These are phyloP conservation scores for Fusarium nisikadoi DNA, from an alignment of 2,329 filamentous ascomycete genomes.

Conservation along the genomic window DNA sequence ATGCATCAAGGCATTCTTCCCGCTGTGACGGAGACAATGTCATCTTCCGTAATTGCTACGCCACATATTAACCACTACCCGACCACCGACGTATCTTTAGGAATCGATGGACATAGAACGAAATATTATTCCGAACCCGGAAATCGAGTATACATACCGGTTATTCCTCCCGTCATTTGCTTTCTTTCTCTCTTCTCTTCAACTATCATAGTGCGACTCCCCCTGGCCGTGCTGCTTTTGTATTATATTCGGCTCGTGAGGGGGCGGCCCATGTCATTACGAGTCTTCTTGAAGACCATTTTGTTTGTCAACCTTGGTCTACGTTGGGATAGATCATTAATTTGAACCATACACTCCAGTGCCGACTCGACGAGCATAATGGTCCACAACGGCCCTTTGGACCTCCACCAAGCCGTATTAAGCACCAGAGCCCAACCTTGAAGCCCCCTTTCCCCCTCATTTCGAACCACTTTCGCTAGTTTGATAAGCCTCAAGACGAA, in stretches of 20 bases:
- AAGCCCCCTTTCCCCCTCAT: neutral
- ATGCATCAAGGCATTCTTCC: neutral
- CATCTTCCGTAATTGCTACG: neutral
- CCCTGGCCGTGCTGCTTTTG: neutral
- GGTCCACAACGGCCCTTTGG: neutral
- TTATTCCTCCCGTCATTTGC: accelerated
- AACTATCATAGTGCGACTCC: neutral
- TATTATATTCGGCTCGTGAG: neutral
- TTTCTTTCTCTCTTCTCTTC: neutral
- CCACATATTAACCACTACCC: neutral
- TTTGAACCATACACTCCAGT: neutral
- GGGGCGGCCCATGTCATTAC: neutral
- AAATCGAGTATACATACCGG: neutral
- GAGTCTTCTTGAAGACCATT: neutral
- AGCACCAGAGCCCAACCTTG: neutral
- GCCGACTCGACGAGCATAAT: neutral
- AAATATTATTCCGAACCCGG: neutral
- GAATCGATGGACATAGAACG: neutral
- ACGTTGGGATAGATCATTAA: neutral
- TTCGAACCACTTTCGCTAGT: too few relatives aligned
- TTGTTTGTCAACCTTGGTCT: accelerated
- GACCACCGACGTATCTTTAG: neutral
- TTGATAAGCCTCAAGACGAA: neutral
- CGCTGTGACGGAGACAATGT: neutral
- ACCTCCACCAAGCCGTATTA: neutral